Base-by-base conservation (phyloP, 1,284 basidiomycete genomes). In the Apiotrichum gracile region DNA sequence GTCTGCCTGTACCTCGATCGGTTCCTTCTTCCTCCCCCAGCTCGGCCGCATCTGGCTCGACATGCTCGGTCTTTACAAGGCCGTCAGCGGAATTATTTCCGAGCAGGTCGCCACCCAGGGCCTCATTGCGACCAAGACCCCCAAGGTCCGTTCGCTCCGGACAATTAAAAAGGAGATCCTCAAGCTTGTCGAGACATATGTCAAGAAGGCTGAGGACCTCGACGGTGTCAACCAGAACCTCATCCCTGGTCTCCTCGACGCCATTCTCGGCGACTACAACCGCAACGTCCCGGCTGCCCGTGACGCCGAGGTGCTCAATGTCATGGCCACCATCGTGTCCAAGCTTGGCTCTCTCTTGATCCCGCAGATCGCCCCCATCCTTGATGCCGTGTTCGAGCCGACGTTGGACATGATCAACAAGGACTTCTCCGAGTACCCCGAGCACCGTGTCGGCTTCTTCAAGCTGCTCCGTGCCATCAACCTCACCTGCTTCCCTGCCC, bases 161-260 rank as follows among this genome's bases (percentile, higher is more conserved):
- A 97, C 96, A 6, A 94, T 98, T 70, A 98, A 98, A 79, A 98
- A 98, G 79, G 96, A 99, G 76, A 92, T 98, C 47, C 77, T 99
- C 64, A 93, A 91, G 76, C 77, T 96, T 51, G 92, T 98, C 81
- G 96, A 98, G 76, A 97, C 91, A 2, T 97, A 97, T 76, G 88
- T 98, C 75, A 88, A 86, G 76, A 91, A 91, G 75, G 92, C 94
- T 13, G 93, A 97, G 73, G 94, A 98, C 69, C 81, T 97, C 26
- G 92, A 98, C 49, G 82, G 86, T 17, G 88, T 97, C 59, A 96
- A 96, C 73, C 79, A 73, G 61, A 93, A 87, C 69, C 86, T 98
- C 68, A 96, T 98, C 73, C 96, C 96, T 13, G 92, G 92, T 41
- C 78, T 99, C 45, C 81, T 99, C 42, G 96, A 99, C 66, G 93